A percentile compares a stretch with the other conserved stretches of the same genome.
These are phyloP conservation scores for Lasiodiplodia sp. DNA, from an alignment of 2,329 filamentous ascomycete genomes.

Conservation along the genomic window DNA sequence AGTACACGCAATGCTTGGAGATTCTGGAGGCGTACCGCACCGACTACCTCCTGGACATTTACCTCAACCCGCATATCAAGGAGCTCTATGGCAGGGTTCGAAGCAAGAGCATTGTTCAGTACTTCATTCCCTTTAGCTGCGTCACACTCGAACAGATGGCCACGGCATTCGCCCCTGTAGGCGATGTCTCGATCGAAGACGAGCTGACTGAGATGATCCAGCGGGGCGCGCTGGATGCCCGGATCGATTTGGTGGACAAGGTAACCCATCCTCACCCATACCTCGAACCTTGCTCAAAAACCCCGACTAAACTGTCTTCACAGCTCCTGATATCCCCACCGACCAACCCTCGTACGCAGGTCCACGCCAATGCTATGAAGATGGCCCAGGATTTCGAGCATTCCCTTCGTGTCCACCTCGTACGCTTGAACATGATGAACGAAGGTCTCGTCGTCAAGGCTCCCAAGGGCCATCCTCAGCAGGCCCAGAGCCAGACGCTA, in stretches of 20 bases:
- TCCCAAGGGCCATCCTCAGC: slow-evolving; percentile 24
- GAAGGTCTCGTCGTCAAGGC: slow-evolving; percentile 73
- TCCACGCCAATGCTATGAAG: slow-evolving; percentile 74
- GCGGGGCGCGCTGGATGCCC: slow-evolving; percentile 72
- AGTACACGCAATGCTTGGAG: slow-evolving; percentile 84
- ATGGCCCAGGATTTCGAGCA: slow-evolving; percentile 75
- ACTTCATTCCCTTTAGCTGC: slow-evolving; percentile 87
- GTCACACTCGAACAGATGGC: slow-evolving; percentile 83
- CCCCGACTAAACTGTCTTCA: background rate
- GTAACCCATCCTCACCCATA: slow-evolving; percentile 48
- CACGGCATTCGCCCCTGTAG: slow-evolving; percentile 72
- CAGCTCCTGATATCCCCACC: slow-evolving; percentile 77
- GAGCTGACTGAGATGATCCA: slow-evolving; percentile 85
- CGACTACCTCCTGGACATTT: slow-evolving; percentile 90
- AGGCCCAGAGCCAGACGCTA: slow-evolving; percentile 10
- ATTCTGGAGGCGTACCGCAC: slow-evolving; percentile 81
- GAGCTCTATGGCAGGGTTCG: slow-evolving; percentile 78
- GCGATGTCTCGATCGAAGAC: slow-evolving; percentile 63
- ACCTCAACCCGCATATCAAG: slow-evolving; percentile 77
- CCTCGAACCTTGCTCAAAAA: background rate
- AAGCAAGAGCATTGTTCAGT: slow-evolving; percentile 91
- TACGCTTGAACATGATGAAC: slow-evolving; percentile 77
- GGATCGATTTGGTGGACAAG: slow-evolving; percentile 84
- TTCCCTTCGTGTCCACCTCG: slow-evolving; percentile 76
- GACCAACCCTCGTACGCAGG: slow-evolving; percentile 69